Base-by-base conservation (phyloP, 1,284 basidiomycete species). In the Cystobasidium sp. region DNA sequence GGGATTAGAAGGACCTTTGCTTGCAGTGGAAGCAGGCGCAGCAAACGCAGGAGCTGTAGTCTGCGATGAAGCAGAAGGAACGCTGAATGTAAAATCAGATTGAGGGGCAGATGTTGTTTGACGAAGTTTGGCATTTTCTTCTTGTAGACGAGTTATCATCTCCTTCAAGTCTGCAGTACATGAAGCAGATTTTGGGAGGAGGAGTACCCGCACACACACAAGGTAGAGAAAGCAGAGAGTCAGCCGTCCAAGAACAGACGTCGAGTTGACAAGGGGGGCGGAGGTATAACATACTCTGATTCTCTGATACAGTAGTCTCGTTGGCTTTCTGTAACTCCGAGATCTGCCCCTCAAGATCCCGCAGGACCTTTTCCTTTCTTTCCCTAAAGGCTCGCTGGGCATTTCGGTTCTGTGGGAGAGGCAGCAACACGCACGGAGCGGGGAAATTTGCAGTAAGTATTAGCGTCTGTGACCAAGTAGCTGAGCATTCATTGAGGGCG, bases 341-440 rank as follows among this genome's bases (percentile, higher is more conserved):
- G 14, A 80, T 76, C 31, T 78, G 77, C 43, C 77, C 77, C 61
- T 80, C 79, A 46, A 80, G 77, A 14, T 80, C 79, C 44, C 76
- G 75, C 16, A 80, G 47, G 6, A 78, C 78, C 76, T 76, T 78
- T 72, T 79, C 79, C 72, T 80, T 79, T 43, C 79, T 55, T 71
- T 79, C 79, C 24, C 79, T 65, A 63, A 80, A 80, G 24, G 77
- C 77, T 43, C 79, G 70, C 59, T 80, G 79, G 0, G 79, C 79
- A 59, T 78, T 76, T 24, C 79, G 63, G 63, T 80, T 80, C 75
- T 79, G 75, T 3, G 8, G 1, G 49, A 37, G 61, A 16, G n/a
- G n/a, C n/a, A n/a, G n/a, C n/a, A n/a, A n/a, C n/a, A n/a, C n/a
- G n/a, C n/a, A n/a, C n/a, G n/a, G n/a, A n/a, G n/a, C n/a, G n/a